Evolutionary conservation across 1,284 basidiomycete genomes (phyloP).

Genomic region (Lentinula novae-zelandiae): DNA sequence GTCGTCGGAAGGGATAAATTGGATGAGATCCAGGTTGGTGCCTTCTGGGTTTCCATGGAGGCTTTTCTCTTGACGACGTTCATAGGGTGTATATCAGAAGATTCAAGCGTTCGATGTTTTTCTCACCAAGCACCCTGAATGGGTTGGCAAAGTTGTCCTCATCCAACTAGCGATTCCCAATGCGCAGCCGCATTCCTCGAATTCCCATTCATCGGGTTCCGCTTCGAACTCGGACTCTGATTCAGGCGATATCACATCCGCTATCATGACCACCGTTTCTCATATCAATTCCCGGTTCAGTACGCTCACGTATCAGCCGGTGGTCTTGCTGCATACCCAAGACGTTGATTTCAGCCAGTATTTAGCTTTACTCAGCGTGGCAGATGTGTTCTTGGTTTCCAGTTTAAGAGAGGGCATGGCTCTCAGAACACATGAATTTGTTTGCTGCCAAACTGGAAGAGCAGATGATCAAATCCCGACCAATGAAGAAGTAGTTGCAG

Average conservation of each 20-base stretch:
- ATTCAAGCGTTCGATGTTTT: constrained; percentile 83
- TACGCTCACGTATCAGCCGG: constrained; percentile 82
- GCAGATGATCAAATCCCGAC: neutral
- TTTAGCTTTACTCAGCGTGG: constrained; percentile 76
- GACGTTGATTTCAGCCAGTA: constrained; percentile 87
- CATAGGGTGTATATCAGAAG: constrained; percentile 75
- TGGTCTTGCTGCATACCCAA: constrained; percentile 85
- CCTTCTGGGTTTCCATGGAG: neutral
- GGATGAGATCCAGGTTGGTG: constrained; percentile 70
- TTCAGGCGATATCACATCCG: constrained; percentile 4
- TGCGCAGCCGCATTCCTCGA: constrained; percentile 2
- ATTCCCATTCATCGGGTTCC: constrained; percentile 1
- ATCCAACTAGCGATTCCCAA: constrained; percentile 77
- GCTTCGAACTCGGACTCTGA: neutral
- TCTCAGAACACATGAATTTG: constrained; percentile 78
- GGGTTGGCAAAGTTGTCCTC: constrained; percentile 77
- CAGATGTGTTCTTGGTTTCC: constrained; percentile 85
- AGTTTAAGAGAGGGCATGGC: constrained; percentile 89
- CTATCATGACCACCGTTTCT: constrained; percentile 41
- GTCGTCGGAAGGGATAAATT: constrained; percentile 88
- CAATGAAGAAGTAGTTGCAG: neutral
- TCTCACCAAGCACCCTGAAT: constrained; percentile 75
- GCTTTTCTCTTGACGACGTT: neutral
- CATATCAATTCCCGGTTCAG: constrained; percentile 83
- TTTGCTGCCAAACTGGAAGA: constrained; percentile 71